Base-by-base conservation (phyloP, 2,329 filamentous ascomycete genomes). In the Aspergillus floridensis region DNA sequence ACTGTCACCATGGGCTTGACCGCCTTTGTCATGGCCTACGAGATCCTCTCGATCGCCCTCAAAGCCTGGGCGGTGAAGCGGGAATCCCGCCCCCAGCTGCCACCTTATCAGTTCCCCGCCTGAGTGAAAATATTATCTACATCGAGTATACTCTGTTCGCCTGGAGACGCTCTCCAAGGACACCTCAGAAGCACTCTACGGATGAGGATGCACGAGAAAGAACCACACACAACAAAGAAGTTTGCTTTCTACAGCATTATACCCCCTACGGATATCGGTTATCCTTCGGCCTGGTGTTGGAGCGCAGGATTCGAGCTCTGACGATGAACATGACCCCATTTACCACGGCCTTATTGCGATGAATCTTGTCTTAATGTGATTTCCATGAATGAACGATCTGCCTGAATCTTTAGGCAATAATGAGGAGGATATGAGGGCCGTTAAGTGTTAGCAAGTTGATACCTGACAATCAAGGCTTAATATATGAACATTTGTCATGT, bases 1-100 rank as follows among this genome's bases (percentile, higher is more conserved):
- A 96, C 92, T 0, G 84, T 96, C 35, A 90, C 87, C 10, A 90
- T 96, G 85, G 93, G 93, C 2, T 73, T 96, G 6, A 90, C 92
- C 1, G 89, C 88, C 2, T 81, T 96, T 53, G 76, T 96, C 54
- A 93, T 97, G 90, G 88, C 92, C 0, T 96, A 91, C 87, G 84
- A 89, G 56, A 84, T 96, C 21, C 70, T 92, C 29, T 79, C 90
- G 11, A 85, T 97, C 60, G 89, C 92, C 26, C 77, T 96, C 72
- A 97, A 96, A 77, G 93, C 92, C 26, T 96, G 92, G 92, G 92
- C 91, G 4, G 76, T 85, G 16, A 79, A 77, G 68, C 79, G 73
- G 59, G 75, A 81, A 59, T 63, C 67, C 48, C 67, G 68, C 21
- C 63, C 71, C 5, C 66, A 67, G 56, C 63, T 72, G n/a, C 64